These are phyloP conservation scores for Schizonepeta tenuifolia DNA, from an alignment of 257 asterid species.

Conservation along the genomic window DNA sequence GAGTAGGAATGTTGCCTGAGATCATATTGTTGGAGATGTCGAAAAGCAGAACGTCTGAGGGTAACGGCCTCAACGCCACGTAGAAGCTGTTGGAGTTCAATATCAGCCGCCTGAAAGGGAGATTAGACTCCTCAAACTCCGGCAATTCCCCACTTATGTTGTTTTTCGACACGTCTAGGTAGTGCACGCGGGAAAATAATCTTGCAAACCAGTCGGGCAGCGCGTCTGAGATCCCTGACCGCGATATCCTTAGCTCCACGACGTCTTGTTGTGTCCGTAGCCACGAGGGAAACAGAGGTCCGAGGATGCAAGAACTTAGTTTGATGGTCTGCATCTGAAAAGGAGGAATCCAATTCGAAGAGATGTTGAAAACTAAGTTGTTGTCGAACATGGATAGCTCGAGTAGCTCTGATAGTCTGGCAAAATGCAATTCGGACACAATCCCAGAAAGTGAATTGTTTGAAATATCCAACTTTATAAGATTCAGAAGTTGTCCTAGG, in stretches of 20 bases:
- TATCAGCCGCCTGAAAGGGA: constrained; percentile 28
- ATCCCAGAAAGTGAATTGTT: constrained; percentile 32
- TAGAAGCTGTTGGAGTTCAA: constrained; percentile 24
- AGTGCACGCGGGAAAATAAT: constrained; percentile 23
- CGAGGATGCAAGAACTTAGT: constrained; percentile 29
- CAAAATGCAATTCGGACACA: constrained; percentile 29
- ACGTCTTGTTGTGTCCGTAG: constrained; percentile 25
- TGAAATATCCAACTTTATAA: constrained; percentile 30
- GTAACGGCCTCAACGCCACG: constrained; percentile 20
- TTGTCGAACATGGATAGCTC: constrained; percentile 29
- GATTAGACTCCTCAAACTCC: constrained; percentile 21
- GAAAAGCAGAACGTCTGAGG: constrained; percentile 30
- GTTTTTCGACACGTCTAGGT: constrained; percentile 33
- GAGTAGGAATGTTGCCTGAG: constrained; percentile 23
- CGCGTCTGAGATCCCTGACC: constrained; percentile 22
- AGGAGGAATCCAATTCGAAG: constrained; percentile 29
- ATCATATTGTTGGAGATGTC: constrained; percentile 31
- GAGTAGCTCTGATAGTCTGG: constrained; percentile 7
- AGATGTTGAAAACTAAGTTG: constrained; percentile 26
- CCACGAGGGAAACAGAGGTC: constrained; percentile 36
- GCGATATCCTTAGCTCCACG: constrained; percentile 24
- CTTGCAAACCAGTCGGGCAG: constrained; percentile 30
- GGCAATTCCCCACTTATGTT: constrained; percentile 33
- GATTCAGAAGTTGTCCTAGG: constrained; percentile 30
- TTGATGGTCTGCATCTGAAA: constrained; percentile 27